Base-by-base conservation (phyloP, 2,329 filamentous ascomycete genomes). In the Exophiala sp. region DNA sequence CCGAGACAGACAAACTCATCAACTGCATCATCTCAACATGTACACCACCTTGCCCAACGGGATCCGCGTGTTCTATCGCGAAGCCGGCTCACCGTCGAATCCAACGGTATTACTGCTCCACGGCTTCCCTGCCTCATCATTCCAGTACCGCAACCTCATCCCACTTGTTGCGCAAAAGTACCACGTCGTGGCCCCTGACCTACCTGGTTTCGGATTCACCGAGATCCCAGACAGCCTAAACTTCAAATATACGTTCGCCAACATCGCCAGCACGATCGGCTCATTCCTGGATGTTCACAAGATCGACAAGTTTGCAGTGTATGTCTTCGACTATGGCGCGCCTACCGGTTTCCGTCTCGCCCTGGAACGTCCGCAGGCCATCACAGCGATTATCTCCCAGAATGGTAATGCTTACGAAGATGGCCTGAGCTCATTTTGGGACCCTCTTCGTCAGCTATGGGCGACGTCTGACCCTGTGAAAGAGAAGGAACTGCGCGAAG, bases 301-400 rank as follows among this genome's bases (percentile, higher is more conserved):
- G 2, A 69, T 84, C 34, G 35, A 51, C 14, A 73, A 72, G 32
- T 83, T 78, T 66, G 74, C 77, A 11, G 66, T 82, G 24, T 86
- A 84, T 65, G 75, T 85, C 57, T 85, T 85, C 64, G 82, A 85
- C 70, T 85, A 85, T 64, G 82, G 82, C 47, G 79, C 81, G 0
- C 81, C 83, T 0, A 72, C 74, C 0, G 81, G 75, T 1, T 68
- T 83, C 20, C 75, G 80, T 2, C 69, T 84, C 1, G 81, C 81
- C 0, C 70, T 83, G 2, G 59, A 74, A 40, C 69, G 76, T 2
- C 77, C 78, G 0, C 65, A 75, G 1, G 69, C 71, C 9, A 68
- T 84, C 49, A 69, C 71, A 35, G 78, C 79, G 11, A 79, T 85
- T 57, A 72, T 85, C 51, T 71, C 74, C 2, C 82, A 85, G 61